A percentile compares a stretch with the other conserved stretches of the same genome.
phyloP scores from a whole-genome alignment of 805 yeast species.

The Candida broadrunensis region DNA sequence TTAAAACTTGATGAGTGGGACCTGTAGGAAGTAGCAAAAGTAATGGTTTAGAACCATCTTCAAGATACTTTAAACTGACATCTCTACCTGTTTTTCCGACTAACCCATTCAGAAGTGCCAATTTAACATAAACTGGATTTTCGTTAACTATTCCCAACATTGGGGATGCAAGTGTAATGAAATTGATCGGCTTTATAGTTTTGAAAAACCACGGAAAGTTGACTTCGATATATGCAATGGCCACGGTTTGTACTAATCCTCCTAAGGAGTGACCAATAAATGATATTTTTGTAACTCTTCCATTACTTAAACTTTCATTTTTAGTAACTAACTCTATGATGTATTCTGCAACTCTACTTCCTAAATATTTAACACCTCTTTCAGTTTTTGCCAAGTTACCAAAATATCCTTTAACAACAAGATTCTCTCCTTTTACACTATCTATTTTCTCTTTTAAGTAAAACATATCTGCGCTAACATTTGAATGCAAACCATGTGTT shows the following conservation, averaged over 20 bases:
- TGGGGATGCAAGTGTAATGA: constrained; percentile 84
- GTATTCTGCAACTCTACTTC: constrained; percentile 75
- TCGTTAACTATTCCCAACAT: constrained; percentile 84
- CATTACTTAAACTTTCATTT: constrained; percentile 31
- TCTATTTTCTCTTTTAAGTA: constrained; percentile 82
- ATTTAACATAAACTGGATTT: constrained; percentile 78
- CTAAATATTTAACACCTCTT: constrained; percentile 80
- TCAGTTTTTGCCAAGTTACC: constrained; percentile 89
- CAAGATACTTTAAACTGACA: constrained; percentile 58
- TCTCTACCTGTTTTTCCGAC: constrained; percentile 95
- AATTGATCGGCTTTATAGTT: constrained; percentile 67
- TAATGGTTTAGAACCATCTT: constrained; percentile 54
- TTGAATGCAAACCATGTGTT: constrained; percentile 92
- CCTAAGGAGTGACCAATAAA: constrained; percentile 94
- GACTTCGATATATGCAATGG: constrained; percentile 72
- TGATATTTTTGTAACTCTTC: constrained; percentile 61
- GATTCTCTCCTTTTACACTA: constrained; percentile 48
- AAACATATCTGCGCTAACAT: constrained; percentile 85
- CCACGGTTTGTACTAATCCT: constrained; percentile 88
- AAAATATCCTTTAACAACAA: constrained; percentile 77
- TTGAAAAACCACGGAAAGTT: constrained; percentile 72
- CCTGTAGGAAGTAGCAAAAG: constrained; percentile 73
- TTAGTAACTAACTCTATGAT: constrained; percentile 53
- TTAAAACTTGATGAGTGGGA: constrained; percentile 64
- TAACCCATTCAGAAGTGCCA: constrained; percentile 82